phyloP scores from a whole-genome alignment of 495 filamentous ascomycete genomes.

The Neurospora sp. region DNA sequence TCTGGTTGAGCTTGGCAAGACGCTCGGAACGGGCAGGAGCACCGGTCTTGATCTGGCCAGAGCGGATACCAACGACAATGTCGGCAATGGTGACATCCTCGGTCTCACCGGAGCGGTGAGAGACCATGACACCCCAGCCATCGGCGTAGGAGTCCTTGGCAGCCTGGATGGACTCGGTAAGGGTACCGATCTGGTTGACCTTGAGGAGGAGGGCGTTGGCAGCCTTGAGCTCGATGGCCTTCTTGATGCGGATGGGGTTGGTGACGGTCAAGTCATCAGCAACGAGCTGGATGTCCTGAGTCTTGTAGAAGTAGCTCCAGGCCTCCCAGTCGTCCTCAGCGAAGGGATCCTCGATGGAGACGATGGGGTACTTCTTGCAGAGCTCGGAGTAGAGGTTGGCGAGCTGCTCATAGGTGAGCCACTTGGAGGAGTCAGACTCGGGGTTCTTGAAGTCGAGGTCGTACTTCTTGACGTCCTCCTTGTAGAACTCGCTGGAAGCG shows the following conservation, averaged over 20 bases:
- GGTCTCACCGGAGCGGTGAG: slow-evolving; percentile 97
- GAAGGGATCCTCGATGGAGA: slow-evolving; percentile 64
- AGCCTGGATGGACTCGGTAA: slow-evolving; percentile 98
- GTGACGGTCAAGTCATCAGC: slow-evolving; percentile 90
- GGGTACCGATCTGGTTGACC: slow-evolving; percentile 99
- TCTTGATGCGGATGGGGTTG: slow-evolving; percentile 98
- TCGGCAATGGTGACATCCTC: slow-evolving; percentile 99
- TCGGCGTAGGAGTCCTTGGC: slow-evolving; percentile 98
- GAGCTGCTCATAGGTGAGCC: slow-evolving; percentile 97
- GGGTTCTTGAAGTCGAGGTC: slow-evolving; percentile 99
- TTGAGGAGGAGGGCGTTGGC: slow-evolving; percentile 97
- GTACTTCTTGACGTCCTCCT: slow-evolving; percentile 94
- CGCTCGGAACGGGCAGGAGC: slow-evolving; percentile 92
- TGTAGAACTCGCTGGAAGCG: slow-evolving; percentile 99
- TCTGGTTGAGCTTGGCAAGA: slow-evolving; percentile 99
- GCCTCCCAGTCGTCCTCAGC: slow-evolving; percentile 83
- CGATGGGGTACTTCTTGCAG: slow-evolving; percentile 92
- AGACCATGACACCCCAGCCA: slow-evolving; percentile 99
- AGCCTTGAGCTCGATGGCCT: slow-evolving; percentile 97
- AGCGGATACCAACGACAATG: slow-evolving; percentile 88
- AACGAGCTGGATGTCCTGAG: slow-evolving; percentile 95
- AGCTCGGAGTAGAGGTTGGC: slow-evolving; percentile 87
- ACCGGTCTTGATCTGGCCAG: slow-evolving; percentile 99
- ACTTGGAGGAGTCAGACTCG: slow-evolving; percentile 83
- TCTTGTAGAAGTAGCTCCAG: slow-evolving; percentile 99